Conservation (phyloP, 1,284 basidiomycete genomes). For the Pseudozyma thailandica region DNA sequence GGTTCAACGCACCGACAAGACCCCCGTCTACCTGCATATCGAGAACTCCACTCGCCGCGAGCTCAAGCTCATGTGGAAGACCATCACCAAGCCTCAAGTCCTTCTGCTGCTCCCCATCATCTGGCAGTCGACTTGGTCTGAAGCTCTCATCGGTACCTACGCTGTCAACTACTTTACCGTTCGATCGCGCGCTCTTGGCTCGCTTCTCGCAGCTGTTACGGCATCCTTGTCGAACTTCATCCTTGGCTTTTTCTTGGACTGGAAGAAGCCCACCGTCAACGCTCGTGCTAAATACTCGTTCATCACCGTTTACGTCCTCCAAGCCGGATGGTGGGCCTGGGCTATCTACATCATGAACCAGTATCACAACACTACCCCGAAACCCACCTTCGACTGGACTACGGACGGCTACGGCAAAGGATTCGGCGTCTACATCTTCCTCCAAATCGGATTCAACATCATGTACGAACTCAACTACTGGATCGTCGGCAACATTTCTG, state of each 20-base stretch:
- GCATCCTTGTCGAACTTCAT: slow-evolving; percentile 63
- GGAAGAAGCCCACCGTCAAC: slow-evolving; percentile 54
- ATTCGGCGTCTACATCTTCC: slow-evolving; percentile 61
- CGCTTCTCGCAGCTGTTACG: slow-evolving; percentile 65
- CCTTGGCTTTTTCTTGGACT: slow-evolving; percentile 68
- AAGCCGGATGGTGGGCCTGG: slow-evolving; percentile 65
- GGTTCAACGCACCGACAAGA: slow-evolving; percentile 67
- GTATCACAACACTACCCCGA: slow-evolving; percentile 42
- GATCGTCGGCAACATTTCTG: slow-evolving; percentile 45
- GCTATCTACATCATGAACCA: slow-evolving; percentile 62
- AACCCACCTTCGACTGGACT: slow-evolving; percentile 60
- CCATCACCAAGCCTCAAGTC: slow-evolving; percentile 45
- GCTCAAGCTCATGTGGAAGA: slow-evolving; percentile 56
- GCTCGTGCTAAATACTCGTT: slow-evolving; percentile 53
- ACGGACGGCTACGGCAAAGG: slow-evolving; percentile 56
- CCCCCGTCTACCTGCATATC: slow-evolving; percentile 64
- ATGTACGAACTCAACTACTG: slow-evolving; percentile 65
- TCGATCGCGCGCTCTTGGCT: slow-evolving; percentile 66
- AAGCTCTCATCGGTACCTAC: slow-evolving; percentile 63
- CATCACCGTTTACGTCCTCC: slow-evolving; percentile 52
- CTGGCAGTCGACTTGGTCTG: slow-evolving; percentile 59
- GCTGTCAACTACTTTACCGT: slow-evolving; percentile 60
- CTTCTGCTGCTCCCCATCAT: slow-evolving; percentile 60
- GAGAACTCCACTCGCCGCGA: slow-evolving; percentile 53
- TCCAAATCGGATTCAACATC: slow-evolving; percentile 60